Percentiles rank a stretch among this genome's conserved stretches.
These are phyloP conservation scores for Curvularia sp. DNA, from an alignment of 2,329 filamentous ascomycete genomes.

Conservation along the genomic window DNA sequence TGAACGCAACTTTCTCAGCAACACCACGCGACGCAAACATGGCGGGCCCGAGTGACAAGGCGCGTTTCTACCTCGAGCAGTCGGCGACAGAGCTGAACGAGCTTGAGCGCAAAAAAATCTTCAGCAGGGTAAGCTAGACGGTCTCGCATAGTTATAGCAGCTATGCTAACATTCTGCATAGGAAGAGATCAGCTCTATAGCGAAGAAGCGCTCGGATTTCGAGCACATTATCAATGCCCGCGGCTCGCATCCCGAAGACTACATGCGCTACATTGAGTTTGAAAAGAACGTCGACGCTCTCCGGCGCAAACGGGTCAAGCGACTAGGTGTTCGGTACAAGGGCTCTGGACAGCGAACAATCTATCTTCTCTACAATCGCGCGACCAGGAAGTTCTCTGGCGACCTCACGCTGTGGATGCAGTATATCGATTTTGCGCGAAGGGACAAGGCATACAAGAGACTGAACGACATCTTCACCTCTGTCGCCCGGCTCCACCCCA, in stretches of 20 bases:
- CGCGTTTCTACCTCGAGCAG: slow-evolving; percentile 92
- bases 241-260: slow-evolving; percentile 74
- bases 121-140: slow-evolving; percentile 68
- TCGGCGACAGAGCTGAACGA: slow-evolving; percentile 91
- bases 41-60: slow-evolving; percentile 89
- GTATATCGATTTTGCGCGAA: slow-evolving; percentile 81
- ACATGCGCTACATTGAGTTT: slow-evolving; percentile 79
- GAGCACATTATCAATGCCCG: slow-evolving; percentile 89
- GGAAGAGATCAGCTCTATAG: slow-evolving; percentile 89
- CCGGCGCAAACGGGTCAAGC: slow-evolving; percentile 80
- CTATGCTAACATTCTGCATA: slow-evolving; percentile 47
- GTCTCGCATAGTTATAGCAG: background rate
- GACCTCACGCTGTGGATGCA: slow-evolving; percentile 85
- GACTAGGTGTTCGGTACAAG: slow-evolving; percentile 76
- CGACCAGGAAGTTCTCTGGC: slow-evolving; percentile 81
- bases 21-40: slow-evolving; percentile 57
- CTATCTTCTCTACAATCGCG: slow-evolving; percentile 88
- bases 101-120: slow-evolving; percentile 90
- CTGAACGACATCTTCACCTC: slow-evolving; percentile 66
- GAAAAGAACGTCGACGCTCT: slow-evolving; percentile 74
- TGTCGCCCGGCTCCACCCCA: slow-evolving; percentile 84
- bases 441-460: slow-evolving; percentile 68
- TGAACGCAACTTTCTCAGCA: slow-evolving; percentile 20
- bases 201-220: slow-evolving; percentile 88
- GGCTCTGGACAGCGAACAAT: slow-evolving; percentile 79